Percentiles rank a stretch among this genome's conserved stretches.
These are phyloP conservation scores for Chaetomidium leptoderma DNA, from an alignment of 495 filamentous ascomycete species.

Conservation along the genomic window DNA sequence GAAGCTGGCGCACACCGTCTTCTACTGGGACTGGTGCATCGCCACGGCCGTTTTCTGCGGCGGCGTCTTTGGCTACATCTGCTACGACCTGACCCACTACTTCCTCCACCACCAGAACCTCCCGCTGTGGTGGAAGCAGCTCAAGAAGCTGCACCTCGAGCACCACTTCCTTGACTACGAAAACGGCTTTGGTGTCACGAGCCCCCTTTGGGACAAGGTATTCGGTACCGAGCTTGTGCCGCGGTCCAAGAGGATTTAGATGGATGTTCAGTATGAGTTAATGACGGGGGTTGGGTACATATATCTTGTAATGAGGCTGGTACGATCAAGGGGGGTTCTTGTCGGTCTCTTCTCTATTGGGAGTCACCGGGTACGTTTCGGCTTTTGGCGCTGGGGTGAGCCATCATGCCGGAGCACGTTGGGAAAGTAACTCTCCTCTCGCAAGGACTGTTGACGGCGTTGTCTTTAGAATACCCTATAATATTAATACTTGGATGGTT, in stretches of 20 bases:
- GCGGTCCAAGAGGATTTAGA: conserved; percentile 54
- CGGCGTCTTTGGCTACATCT: conserved; percentile 90
- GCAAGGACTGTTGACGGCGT: neutral
- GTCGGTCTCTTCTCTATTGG: neutral
- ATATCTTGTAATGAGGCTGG: conserved; percentile 13
- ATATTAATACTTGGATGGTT: neutral
- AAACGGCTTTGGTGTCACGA: conserved; percentile 98
- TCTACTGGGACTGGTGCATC: conserved; percentile 80
- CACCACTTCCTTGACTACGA: conserved; percentile 97
- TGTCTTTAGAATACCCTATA: conserved; percentile 12
- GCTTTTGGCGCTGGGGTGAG: no score
- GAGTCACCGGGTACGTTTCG: neutral
- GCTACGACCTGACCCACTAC: conserved; percentile 97
- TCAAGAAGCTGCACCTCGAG: conserved; percentile 95
- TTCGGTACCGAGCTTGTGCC: conserved; percentile 81
- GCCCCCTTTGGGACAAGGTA: conserved; percentile 88
- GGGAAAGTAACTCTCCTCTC: neutral
- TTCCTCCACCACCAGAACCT: conserved; percentile 98
- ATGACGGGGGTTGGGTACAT: neutral
- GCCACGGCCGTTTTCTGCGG: conserved; percentile 77
- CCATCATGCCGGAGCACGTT: neutral
- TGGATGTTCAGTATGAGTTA: neutral
- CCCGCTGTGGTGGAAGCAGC: conserved; percentile 75
- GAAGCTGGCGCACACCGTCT: conserved; percentile 80
- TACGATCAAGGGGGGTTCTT: no score